These are phyloP conservation scores for Trebouxia sp. DNA, from an alignment of 139 green algal genomes.

Conservation along the genomic window DNA sequence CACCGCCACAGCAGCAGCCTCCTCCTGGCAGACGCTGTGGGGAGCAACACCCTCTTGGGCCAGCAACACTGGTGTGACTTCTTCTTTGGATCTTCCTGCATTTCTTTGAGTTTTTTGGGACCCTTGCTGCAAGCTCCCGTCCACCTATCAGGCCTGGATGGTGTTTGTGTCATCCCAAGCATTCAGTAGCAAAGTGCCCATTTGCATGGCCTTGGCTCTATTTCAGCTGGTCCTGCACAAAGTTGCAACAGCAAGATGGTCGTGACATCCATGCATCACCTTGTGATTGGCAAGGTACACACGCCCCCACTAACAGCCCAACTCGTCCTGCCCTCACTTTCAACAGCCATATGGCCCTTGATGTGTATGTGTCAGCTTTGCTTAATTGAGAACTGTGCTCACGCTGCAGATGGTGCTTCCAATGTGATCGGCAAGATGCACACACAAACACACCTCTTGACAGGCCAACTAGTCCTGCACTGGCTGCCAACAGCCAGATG, in stretches of 20 bases:
- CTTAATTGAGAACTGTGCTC: too few species aligned
- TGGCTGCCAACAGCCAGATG: background rate
- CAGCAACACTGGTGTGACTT: conserved; percentile 1
- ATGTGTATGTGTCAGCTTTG: too few species aligned
- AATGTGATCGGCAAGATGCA: background rate
- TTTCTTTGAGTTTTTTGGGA: background rate
- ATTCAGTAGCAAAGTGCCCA: too few species aligned
- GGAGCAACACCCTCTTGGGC: conserved; percentile 25
- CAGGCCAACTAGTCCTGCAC: background rate
- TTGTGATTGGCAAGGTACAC: conserved; percentile 26
- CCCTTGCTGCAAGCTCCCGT: background rate
- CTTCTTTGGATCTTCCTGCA: background rate
- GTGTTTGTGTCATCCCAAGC: background rate
- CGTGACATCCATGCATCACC: background rate
- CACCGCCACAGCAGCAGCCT: conserved; percentile 1
- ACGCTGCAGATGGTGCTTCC: background rate
- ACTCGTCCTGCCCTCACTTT: conserved; percentile 20
- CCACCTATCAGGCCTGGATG: too few species aligned
- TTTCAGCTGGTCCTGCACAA: background rate
- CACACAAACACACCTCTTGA: background rate
- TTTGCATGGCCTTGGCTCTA: too few species aligned
- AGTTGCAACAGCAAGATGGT: background rate
- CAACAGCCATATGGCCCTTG: too few species aligned
- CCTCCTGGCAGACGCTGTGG: conserved; percentile 30
- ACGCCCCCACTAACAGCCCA: conserved; percentile 7